Conservation (phyloP, 2,329 filamentous ascomycete species). For the Bisporella sp. region DNA sequence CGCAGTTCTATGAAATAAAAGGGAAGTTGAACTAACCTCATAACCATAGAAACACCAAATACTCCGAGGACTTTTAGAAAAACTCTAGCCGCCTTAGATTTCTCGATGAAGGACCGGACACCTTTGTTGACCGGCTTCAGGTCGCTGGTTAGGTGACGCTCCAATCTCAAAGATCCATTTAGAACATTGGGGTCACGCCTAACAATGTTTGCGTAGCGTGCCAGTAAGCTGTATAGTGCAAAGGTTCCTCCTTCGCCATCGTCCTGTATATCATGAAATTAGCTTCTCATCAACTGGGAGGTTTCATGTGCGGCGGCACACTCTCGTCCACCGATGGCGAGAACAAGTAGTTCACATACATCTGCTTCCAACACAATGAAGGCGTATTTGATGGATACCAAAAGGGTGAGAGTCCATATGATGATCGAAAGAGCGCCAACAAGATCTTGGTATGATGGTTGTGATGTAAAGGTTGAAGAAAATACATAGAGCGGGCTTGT, state of each 20-base stretch:
- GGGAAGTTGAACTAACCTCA: slow-evolving; percentile 30
- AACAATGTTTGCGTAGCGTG: slow-evolving; percentile 54
- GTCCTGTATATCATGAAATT: slow-evolving; percentile 40
- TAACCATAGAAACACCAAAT: slow-evolving; percentile 60
- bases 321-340: neutral
- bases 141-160: slow-evolving; percentile 51
- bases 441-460: slow-evolving; percentile 48
- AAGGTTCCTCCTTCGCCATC: slow-evolving; percentile 68
- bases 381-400: slow-evolving; percentile 36
- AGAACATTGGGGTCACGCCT: slow-evolving; percentile 48
- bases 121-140: slow-evolving; percentile 41
- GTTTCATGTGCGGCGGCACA: neutral
- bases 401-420: slow-evolving; percentile 60
- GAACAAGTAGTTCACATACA: neutral
- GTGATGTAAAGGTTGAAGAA: slow-evolving; percentile 52
- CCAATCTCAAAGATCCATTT: slow-evolving; percentile 47
- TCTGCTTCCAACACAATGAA: neutral
- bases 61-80: slow-evolving; percentile 56
- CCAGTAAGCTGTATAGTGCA: slow-evolving; percentile 57
- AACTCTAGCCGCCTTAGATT: slow-evolving; percentile 41
- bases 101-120: slow-evolving; percentile 51
- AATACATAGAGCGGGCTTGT: slow-evolving; percentile 61
- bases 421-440: slow-evolving; percentile 59
- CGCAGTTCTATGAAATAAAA: neutral
- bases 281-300: neutral